phyloP scores from a whole-genome alignment of 2,329 filamentous ascomycete genomes.

The Pestalotiopsis sp. region DNA sequence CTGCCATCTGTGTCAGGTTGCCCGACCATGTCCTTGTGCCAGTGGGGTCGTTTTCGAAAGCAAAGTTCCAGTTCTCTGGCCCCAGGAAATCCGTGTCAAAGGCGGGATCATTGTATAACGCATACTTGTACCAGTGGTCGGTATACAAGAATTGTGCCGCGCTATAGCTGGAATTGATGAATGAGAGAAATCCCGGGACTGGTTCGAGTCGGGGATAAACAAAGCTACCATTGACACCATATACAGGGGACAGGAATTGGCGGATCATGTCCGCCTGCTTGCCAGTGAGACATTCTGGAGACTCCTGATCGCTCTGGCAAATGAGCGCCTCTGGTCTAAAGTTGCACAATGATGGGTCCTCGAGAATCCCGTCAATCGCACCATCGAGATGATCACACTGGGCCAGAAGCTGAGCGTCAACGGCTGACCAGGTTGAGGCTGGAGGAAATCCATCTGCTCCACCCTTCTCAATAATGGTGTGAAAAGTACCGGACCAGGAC shows the following conservation, averaged over 20 bases:
- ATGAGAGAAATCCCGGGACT: constrained; percentile 42
- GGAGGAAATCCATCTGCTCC: constrained; percentile 3
- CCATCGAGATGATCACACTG: constrained; percentile 22
- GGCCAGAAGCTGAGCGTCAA: constrained; percentile 37
- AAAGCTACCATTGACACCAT: constrained; percentile 36
- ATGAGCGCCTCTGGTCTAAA: constrained; percentile 17
- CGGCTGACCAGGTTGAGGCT: constrained; percentile 36
- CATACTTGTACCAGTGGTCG: constrained; percentile 51
- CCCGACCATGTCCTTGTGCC: background rate
- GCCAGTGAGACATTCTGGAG: constrained; percentile 13
- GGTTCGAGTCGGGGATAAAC: constrained; percentile 55
- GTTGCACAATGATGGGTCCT: constrained; percentile 18
- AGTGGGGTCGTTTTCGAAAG: constrained; percentile 10
- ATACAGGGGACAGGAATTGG: constrained; percentile 15
- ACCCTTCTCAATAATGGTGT: constrained; percentile 8
- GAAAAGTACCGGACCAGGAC: constrained; percentile 44
- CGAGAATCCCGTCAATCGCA: constrained; percentile 17
- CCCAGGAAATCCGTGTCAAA: constrained; percentile 23
- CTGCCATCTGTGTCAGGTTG: constrained; percentile 36
- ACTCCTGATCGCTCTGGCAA: constrained; percentile 7
- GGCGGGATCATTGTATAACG: constrained; percentile 45
- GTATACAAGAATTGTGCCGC: constrained; percentile 45
- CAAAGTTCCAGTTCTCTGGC: background rate
- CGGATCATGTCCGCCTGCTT: constrained; percentile 18
- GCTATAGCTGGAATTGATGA: constrained; percentile 38